Percentiles rank a stretch among this genome's conserved stretches.
Conservation (phyloP, 129 eudicot species). For the Lactuca saligna region DNA sequence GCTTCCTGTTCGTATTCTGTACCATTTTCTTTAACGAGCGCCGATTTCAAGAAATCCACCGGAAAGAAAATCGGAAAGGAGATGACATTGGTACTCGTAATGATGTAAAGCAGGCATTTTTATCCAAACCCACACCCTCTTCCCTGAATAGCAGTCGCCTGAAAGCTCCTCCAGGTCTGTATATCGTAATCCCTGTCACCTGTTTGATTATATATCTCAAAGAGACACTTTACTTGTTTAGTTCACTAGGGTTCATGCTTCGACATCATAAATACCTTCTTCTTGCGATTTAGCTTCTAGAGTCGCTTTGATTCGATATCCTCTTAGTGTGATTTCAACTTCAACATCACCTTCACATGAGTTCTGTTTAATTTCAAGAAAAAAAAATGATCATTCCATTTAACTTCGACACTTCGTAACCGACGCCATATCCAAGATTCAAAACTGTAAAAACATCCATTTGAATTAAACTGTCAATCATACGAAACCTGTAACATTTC, state of each 20-base stretch:
- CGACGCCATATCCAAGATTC: neutral
- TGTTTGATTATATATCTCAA: slow-evolving; percentile 5
- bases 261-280: neutral
- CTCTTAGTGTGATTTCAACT: neutral
- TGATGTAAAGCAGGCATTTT: slow-evolving; percentile 27
- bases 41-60: slow-evolving; percentile 49
- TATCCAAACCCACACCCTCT: slow-evolving; percentile 18
- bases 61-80: slow-evolving; percentile 23
- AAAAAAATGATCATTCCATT: neutral
- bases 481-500: neutral
- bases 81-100: slow-evolving; percentile 13
- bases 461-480: neutral
- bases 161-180: slow-evolving; percentile 48
- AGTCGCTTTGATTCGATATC: neutral
- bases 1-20: slow-evolving; percentile 51
- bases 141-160: slow-evolving; percentile 32
- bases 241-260: slow-evolving; percentile 8
- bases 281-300: slow-evolving; percentile 16
- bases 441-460: neutral
- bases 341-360: neutral
- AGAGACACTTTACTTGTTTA: neutral
- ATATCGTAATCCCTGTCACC: neutral
- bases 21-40: slow-evolving; percentile 57
- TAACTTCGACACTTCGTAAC: neutral
- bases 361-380: no score